phyloP scores from a whole-genome alignment of 83 land plant species.

The Picea abies region DNA sequence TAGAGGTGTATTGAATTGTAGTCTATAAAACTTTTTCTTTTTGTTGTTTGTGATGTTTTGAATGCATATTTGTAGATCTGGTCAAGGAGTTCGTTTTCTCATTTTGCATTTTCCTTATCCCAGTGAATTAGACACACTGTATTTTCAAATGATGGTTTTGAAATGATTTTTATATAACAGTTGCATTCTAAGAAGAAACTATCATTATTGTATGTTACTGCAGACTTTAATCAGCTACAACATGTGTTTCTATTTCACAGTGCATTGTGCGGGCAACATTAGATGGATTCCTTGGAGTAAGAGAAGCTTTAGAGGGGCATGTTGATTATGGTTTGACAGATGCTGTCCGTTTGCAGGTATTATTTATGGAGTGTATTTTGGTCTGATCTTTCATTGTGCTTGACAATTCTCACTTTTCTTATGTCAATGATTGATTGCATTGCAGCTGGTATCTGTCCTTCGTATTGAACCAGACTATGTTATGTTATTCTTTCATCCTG shows the following conservation, averaged over 20 bases:
- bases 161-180: neutral
- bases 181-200: neutral
- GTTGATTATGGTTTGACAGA: constrained; percentile 39
- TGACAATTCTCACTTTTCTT: constrained; percentile 2
- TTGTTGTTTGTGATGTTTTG: neutral
- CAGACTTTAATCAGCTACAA: neutral
- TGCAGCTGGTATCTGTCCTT: constrained; percentile 74
- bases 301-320: constrained; percentile 14
- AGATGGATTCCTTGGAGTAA: constrained; percentile 24
- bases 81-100: neutral
- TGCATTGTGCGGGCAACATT: constrained; percentile 60
- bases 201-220: too few species aligned
- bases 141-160: neutral
- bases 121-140: neutral
- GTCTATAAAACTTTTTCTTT: neutral
- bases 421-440: neutral
- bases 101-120: neutral
- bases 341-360: constrained; percentile 58
- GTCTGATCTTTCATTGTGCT: neutral
- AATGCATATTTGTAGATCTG: neutral
- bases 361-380: neutral
- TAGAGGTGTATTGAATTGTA: neutral
- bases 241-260: constrained; percentile 25
- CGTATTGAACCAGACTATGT: constrained; percentile 48
- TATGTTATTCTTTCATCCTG: constrained; percentile 48